Percentiles rank a stretch among this genome's conserved stretches.
These are phyloP conservation scores for Medicago truncatula DNA, from an alignment of 306 rosid species.

Conservation along the genomic window MtrunA17r5.0-ANR NC_053042.1:3389001-3389500, in stretches of 20 bases:
- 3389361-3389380: slow-evolving; percentile 30
- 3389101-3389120: neutral
- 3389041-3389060: neutral
- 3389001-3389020: neutral
- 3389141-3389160: neutral
- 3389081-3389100: neutral
- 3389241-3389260: neutral
- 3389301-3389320: slow-evolving; percentile 10
- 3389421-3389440: neutral
- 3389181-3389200: slow-evolving; percentile 1
- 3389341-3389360: neutral
- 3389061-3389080: neutral
- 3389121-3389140: neutral
- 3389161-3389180: neutral
- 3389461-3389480: neutral
- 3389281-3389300: neutral
- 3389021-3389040: neutral
- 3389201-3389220: neutral
- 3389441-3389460: slow-evolving; percentile 30
- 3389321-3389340: slow-evolving; percentile 9
- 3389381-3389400: slow-evolving; percentile 1
- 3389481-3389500: slow-evolving; percentile 9
- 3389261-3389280: neutral
- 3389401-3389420: slow-evolving; percentile 24
- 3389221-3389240: neutral